phyloP scores from a whole-genome alignment of 2,329 filamentous ascomycete species.

The Pseudogymnoascus sp. region DNA sequence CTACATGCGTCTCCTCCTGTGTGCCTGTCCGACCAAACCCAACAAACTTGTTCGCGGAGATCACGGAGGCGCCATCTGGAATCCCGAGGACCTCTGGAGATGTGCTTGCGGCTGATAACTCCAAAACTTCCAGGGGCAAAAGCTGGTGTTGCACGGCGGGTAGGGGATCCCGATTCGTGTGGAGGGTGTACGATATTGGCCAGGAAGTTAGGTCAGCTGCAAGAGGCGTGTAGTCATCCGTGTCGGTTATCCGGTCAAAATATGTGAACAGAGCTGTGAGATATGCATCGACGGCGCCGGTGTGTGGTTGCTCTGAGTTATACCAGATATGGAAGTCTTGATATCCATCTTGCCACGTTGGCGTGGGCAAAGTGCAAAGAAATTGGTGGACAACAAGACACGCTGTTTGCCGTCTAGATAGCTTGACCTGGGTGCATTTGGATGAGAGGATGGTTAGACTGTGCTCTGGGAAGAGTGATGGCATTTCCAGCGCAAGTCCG shows the following conservation, averaged over 20 bases:
- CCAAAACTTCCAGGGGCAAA: neutral
- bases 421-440: neutral
- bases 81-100: neutral
- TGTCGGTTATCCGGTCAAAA: neutral
- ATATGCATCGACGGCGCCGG: neutral
- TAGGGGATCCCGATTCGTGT: neutral
- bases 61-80: neutral
- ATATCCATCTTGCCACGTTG: neutral
- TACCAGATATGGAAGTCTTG: conserved; percentile 5
- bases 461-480: neutral
- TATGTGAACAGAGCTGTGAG: neutral
- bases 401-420: neutral
- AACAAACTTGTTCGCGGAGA: neutral
- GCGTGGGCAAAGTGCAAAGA: neutral
- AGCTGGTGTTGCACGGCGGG: neutral
- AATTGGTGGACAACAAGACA: conserved; percentile 4
- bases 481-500: neutral
- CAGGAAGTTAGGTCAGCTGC: neutral
- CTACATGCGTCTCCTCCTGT: neutral
- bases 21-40: conserved; percentile 1
- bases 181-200: neutral
- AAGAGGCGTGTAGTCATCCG: neutral
- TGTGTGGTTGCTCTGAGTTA: neutral
- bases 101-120: neutral
- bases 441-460: neutral